phyloP scores from a whole-genome alignment of 768 basidiomycete genomes.

The Tulasnella sp. region DNA sequence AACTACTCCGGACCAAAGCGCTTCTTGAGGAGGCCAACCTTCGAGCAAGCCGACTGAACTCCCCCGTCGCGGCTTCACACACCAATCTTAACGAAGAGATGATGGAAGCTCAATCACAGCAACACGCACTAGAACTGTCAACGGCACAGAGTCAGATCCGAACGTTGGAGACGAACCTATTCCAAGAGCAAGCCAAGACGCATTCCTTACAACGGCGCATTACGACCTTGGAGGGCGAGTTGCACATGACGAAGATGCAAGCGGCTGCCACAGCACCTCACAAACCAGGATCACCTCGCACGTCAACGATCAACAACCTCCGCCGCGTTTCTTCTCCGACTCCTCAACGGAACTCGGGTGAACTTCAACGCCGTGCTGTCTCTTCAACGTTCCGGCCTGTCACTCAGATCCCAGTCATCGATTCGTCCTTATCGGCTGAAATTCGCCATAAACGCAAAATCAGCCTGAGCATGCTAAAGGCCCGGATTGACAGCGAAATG shows the following conservation, averaged over 20 bases:
- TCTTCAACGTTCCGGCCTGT: neutral
- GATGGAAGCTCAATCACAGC: slow-evolving; percentile 59
- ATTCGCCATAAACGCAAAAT: slow-evolving; percentile 74
- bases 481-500: slow-evolving; percentile 76
- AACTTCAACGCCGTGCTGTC: slow-evolving; percentile 21
- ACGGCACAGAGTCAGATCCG: slow-evolving; percentile 72
- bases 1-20: slow-evolving; percentile 52
- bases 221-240: slow-evolving; percentile 55
- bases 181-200: slow-evolving; percentile 60
- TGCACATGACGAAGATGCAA: slow-evolving; percentile 34
- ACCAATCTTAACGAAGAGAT: slow-evolving; percentile 58
- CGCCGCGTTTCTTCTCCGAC: slow-evolving; percentile 26
- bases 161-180: slow-evolving; percentile 61
- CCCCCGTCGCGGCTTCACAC: slow-evolving; percentile 32
- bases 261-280: neutral
- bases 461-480: slow-evolving; percentile 83
- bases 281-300: slow-evolving; percentile 31
- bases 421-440: slow-evolving; percentile 63
- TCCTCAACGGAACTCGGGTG: slow-evolving; percentile 32
- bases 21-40: slow-evolving; percentile 22
- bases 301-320: neutral
- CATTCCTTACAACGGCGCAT: slow-evolving; percentile 65
- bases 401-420: slow-evolving; percentile 46
- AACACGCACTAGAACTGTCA: slow-evolving; percentile 74
- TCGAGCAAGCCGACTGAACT: slow-evolving; percentile 30